Percentiles rank a stretch among this genome's conserved stretches.
phyloP scores from a whole-genome alignment of 2,329 filamentous ascomycete genomes.

The Colletotrichum sp. region DNA sequence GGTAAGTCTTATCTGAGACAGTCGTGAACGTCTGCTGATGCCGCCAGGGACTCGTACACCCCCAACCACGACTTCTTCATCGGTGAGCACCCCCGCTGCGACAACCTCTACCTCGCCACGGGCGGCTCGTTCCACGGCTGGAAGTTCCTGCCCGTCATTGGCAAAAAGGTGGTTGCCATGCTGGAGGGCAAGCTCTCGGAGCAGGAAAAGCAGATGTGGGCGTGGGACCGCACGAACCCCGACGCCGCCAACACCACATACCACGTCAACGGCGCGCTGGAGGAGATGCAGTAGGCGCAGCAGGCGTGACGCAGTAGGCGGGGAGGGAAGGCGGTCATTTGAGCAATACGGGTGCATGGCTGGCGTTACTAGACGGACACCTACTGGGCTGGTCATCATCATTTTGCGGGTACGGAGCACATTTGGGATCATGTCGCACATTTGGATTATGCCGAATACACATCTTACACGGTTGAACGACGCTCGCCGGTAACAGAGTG shows the following conservation, averaged over 20 bases:
- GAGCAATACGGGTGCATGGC: neutral
- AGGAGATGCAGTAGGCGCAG: slow-evolving; percentile 28
- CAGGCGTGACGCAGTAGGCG: slow-evolving; percentile 6
- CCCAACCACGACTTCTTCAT: slow-evolving; percentile 68
- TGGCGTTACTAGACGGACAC: neutral
- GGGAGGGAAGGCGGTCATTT: neutral
- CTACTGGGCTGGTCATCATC: neutral
- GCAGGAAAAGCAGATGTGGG: slow-evolving; percentile 46
- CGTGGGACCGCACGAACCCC: slow-evolving; percentile 48
- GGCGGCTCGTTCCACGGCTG: slow-evolving; percentile 69
- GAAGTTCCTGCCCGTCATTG: slow-evolving; percentile 69
- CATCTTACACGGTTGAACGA: neutral
- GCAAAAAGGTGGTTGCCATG: slow-evolving; percentile 61
- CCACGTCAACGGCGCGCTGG: slow-evolving; percentile 43
- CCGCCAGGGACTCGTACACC: slow-evolving; percentile 62
- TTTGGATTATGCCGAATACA: neutral
- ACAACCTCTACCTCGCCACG: slow-evolving; percentile 63
- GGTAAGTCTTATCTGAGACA: slow-evolving; percentile 35
- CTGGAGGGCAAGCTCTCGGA: slow-evolving; percentile 42
- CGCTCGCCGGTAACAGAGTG: neutral
- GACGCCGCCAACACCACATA: slow-evolving; percentile 49
- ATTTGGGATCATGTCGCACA: neutral
- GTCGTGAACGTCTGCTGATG: neutral
- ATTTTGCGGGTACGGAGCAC: neutral
- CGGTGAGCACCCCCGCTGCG: slow-evolving; percentile 51